Conservation (phyloP, 257 asterid species). For the Rhazya stricta region DNA sequence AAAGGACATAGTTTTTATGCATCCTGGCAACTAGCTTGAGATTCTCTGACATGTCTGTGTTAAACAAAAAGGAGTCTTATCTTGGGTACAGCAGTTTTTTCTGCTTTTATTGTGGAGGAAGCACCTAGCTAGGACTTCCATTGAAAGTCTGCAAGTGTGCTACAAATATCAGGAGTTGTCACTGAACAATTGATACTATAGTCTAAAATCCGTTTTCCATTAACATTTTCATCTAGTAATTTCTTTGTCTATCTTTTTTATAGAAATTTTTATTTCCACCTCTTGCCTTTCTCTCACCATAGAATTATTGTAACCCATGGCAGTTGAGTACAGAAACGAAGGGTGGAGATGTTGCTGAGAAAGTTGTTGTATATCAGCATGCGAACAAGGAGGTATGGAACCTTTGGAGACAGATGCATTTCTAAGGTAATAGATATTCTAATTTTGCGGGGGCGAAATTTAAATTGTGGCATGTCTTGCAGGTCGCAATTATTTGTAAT, state of each 20-base stretch:
- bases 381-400: slow-evolving; percentile 90
- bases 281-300: neutral
- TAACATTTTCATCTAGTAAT: neutral
- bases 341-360: slow-evolving; percentile 63
- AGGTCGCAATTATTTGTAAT: slow-evolving; percentile 99
- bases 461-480: slow-evolving; percentile 17
- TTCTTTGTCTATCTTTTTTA: neutral
- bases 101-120: neutral
- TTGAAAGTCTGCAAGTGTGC: neutral
- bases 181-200: neutral
- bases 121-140: neutral
- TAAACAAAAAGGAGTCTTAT: neutral
- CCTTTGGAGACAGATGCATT: neutral
- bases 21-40: neutral
- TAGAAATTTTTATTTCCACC: neutral
- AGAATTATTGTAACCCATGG: slow-evolving; percentile 19
- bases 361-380: slow-evolving; percentile 55
- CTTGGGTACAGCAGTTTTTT: neutral
- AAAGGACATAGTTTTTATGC: neutral
- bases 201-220: neutral
- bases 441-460: neutral
- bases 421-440: neutral
- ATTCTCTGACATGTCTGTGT: neutral
- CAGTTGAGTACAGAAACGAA: slow-evolving; percentile 69
- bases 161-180: neutral